Conservation (phyloP, 2,329 filamentous ascomycete genomes). For the Sphaerulina populicola region DNA sequence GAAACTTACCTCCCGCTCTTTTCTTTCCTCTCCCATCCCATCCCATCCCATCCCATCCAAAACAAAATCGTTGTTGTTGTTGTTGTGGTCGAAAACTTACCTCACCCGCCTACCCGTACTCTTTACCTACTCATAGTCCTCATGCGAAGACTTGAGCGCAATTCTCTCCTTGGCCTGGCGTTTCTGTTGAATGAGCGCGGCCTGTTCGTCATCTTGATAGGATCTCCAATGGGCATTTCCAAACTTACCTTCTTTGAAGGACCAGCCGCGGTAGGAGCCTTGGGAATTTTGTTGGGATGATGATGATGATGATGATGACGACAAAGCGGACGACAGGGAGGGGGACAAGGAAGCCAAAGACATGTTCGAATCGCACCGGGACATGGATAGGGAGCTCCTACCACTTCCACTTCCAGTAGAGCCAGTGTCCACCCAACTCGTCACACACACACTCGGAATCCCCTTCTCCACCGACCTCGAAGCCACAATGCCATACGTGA, state of each 20-base stretch:
- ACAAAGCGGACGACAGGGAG: too few species aligned
- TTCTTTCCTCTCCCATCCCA: not conserved
- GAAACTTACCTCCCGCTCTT: too few species aligned
- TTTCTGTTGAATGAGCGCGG: not conserved
- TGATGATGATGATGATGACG: too few species aligned
- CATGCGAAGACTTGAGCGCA: not conserved
- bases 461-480: not conserved
- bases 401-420: not conserved
- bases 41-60: too few species aligned
- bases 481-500: constrained; percentile 4
- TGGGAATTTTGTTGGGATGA: not conserved
- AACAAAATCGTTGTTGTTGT: too few species aligned
- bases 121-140: not conserved
- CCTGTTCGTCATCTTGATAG: not conserved
- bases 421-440: not conserved
- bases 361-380: not conserved
- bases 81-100: not conserved
- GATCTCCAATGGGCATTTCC: constrained; percentile 3
- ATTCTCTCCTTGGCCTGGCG: not conserved
- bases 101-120: not conserved
- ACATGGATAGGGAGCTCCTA: not conserved
- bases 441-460: not conserved
- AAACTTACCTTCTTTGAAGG: constrained; percentile 7
- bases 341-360: not conserved
- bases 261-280: constrained; percentile 1